Evolutionary conservation across 495 filamentous ascomycete species (phyloP), one percentile per base, ranked within the genome.

Genomic region (Penicillium nucicola): DNA sequence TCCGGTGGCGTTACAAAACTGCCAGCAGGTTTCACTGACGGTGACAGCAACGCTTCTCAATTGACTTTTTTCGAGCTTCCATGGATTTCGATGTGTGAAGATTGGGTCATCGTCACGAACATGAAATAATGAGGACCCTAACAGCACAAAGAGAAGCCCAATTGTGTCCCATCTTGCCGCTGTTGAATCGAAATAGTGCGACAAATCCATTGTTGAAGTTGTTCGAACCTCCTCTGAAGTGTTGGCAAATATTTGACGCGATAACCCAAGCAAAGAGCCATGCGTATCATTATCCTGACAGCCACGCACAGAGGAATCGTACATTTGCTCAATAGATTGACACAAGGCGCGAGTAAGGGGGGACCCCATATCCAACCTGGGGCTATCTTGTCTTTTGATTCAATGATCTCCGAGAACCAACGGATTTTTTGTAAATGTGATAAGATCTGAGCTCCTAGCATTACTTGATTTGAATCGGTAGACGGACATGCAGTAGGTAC

Each of bases 181-280:
- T 15, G 43, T 50, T 13, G 48, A n/a, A 31, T 41, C 25, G 4
- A 51, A 28, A 55, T 55, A 55, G 11, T 55, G 37, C 4, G 28
- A 9, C 3, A 55, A 23, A 8, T 37, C 13, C 39, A 55, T 55
- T 13, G 37, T 35, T 8, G 43, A 13, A 22, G 32, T 17, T 17
- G 31, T 45, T 8, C 13, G 32, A 20, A 15, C 5, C 34, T 35
- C 30, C 25, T 17, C 17, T 1, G 40, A 30, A 28, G 40, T 42
- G 40, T 42, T 30, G 40, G 15, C 40, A 11, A 42, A 42, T 28
- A 42, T 42, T 28, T 42, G 40, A 42, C 14, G 40, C 0, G 40
- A 42, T 9, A 42, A 15, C 2, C 2, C 30, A 9, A 23, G 13
- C 7, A 42, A 19, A 2, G 40, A 18, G 15, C 22, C 14, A 17